Percentiles rank a stretch among this genome's conserved stretches.
phyloP scores from a whole-genome alignment of 176 grass and related monocot species.

The Guadua angustifolia region DNA sequence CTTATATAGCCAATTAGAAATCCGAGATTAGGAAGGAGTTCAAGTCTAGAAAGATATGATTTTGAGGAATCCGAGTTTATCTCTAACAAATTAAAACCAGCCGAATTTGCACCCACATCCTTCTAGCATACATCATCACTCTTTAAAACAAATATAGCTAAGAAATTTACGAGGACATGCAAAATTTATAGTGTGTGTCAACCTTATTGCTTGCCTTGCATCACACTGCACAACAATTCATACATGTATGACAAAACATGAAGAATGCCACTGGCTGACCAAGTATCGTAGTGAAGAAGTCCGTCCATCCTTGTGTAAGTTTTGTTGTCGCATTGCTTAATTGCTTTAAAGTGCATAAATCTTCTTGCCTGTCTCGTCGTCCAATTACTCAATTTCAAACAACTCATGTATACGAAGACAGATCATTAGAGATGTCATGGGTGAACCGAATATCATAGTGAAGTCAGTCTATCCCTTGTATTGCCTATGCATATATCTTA shows the following conservation, averaged over 20 bases:
- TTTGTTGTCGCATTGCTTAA: not conserved
- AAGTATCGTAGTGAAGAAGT: not conserved
- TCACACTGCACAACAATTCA: not conserved
- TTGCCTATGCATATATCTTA: not conserved
- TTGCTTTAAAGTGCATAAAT: not conserved
- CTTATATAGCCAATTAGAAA: too few species aligned
- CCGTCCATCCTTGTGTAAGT: not conserved
- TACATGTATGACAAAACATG: not conserved
- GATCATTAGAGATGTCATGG: not conserved
- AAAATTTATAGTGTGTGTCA: too few species aligned
- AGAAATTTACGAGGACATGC: not conserved
- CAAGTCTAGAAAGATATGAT: too few species aligned
- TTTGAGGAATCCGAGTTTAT: too few species aligned
- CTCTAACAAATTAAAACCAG: not conserved
- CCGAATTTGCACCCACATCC: not conserved
- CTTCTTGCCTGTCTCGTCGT: not conserved
- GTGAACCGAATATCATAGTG: not conserved
- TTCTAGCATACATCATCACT: too few species aligned
- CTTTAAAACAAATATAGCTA: not conserved
- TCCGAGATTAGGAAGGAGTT: too few species aligned
- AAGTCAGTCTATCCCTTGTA: not conserved
- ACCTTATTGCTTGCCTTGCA: not conserved
- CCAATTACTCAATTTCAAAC: not conserved
- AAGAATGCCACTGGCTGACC: not conserved
- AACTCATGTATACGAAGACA: not conserved